Conservation (phyloP, 169 alveolate genomes). For the Cyclospora cayetanensis region DNA sequence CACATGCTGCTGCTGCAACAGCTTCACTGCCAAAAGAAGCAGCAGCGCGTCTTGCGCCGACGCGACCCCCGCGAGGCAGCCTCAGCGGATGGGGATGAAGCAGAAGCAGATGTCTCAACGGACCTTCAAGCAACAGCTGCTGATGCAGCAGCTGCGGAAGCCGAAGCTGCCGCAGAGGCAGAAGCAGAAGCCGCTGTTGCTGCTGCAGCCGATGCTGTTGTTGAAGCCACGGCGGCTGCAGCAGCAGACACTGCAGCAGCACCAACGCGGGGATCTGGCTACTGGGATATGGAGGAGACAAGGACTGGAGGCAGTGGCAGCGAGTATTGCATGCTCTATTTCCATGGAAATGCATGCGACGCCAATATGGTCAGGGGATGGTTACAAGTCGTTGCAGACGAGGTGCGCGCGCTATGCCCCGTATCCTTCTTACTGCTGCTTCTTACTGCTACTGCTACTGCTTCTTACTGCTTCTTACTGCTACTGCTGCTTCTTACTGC, state of each 20-base stretch:
- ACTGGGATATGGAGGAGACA: background rate
- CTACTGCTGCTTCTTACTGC: background rate
- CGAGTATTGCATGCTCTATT: conserved; percentile 59
- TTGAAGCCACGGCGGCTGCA: background rate
- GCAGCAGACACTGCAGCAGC: background rate
- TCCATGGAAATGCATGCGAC: conserved; percentile 69
- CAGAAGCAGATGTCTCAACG: background rate
- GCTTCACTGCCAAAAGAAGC: too few relatives aligned
- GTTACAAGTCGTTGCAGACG: conserved; percentile 64
- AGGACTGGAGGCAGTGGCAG: background rate
- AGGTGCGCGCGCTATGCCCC: background rate
- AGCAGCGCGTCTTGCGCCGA: too few relatives aligned
- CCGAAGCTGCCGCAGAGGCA: background rate
- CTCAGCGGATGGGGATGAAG: background rate
- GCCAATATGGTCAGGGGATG: conserved; percentile 65
- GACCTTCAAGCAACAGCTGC: background rate
- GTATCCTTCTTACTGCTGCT: background rate
- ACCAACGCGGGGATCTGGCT: background rate
- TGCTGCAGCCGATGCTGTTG: background rate
- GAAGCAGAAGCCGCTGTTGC: background rate
- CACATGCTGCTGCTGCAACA: too few relatives aligned
- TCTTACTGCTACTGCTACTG: background rate
- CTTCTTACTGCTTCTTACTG: background rate
- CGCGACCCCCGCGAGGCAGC: too few relatives aligned
- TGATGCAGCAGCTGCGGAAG: background rate